phyloP scores from a whole-genome alignment of 768 basidiomycete species.

The Mycena leptocephala region DNA sequence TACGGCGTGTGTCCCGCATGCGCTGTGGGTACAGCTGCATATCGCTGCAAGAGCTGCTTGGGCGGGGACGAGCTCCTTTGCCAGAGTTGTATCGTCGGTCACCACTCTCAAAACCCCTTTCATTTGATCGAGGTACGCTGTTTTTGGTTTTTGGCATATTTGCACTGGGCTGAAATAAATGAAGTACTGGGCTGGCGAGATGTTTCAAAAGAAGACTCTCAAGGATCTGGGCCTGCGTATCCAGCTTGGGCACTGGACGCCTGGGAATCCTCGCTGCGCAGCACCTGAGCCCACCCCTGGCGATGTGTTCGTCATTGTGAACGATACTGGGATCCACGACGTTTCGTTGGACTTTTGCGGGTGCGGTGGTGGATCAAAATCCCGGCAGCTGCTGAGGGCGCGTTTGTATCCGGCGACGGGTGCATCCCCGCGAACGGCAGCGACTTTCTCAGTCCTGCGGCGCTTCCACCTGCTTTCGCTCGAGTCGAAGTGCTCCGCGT shows the following conservation, averaged over 20 bases:
- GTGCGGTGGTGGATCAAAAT: neutral
- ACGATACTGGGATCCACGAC: neutral
- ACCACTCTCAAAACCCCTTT: constrained; percentile 24
- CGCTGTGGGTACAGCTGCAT: too few species aligned
- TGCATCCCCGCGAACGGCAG: too few species aligned
- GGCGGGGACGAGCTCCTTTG: too few species aligned
- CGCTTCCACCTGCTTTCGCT: too few species aligned
- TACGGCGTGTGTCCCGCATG: too few species aligned
- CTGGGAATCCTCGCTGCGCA: neutral
- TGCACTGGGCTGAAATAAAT: neutral
- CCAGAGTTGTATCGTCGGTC: too few species aligned
- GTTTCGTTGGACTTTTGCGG: neutral
- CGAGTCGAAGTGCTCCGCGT: too few species aligned
- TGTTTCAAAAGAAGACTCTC: constrained; percentile 7
- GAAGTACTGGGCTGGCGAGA: constrained; percentile 25
- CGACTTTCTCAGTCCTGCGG: too few species aligned
- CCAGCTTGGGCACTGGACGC: constrained; percentile 29
- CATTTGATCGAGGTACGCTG: constrained; percentile 28
- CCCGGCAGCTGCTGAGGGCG: neutral
- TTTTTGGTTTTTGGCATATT: too few species aligned
- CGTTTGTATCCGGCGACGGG: too few species aligned
- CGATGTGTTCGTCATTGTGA: constrained; percentile 6
- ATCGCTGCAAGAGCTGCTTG: too few species aligned
- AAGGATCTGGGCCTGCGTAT: constrained; percentile 26
- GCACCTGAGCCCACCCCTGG: neutral